Evolutionary conservation across 1,139 yeast genomes (phyloP), one percentile per base, ranked within the genome.

Genomic region (Candida pseudoviswanathii): DNA sequence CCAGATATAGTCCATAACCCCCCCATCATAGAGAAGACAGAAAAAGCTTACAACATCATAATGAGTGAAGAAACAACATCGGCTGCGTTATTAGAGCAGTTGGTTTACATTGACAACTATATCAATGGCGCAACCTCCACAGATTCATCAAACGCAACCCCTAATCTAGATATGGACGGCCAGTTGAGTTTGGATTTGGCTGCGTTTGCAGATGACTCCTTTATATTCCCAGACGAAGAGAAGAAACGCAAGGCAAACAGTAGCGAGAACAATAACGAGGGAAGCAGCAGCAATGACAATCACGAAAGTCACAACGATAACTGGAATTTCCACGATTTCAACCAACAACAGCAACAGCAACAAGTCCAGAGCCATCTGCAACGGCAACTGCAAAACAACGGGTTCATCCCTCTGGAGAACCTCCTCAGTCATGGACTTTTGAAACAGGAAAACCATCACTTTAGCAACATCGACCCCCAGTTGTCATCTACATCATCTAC

Each of bases 141-240:
- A 16, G 52, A 49, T 7, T 52, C 53, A 24, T 51, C 56, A 10
- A 49, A 37, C 25, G 56, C 53, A 24, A 70, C 77, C 0, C 77
- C 77, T 3, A 71, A 70, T 64, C 56, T 75, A 52, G 82, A 77
- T 51, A 77, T 82, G 37, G 91, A 86, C 59, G 89, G 86, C 49
- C 86, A 86, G 56, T 67, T 86, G 29, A 82, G 87, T 29, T 81
- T 86, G 33, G 94, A 86, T 62, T 72, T 86, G 56, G 87, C 90
- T 16, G 91, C 90, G 1, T 86, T 86, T 74, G 92, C 91, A 0
- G 91, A 86, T 59, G 91, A 86, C 54, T 78, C 86, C 6, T 86
- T 86, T 57, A 79, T 86, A 3, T 86, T 86, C 61, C 90, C 91
- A 0, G 94, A 86, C 61, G 92, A 86, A 61, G 91, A 85, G 39